Conservation (phyloP, 805 yeast genomes). For the Pichia heedii region DNA sequence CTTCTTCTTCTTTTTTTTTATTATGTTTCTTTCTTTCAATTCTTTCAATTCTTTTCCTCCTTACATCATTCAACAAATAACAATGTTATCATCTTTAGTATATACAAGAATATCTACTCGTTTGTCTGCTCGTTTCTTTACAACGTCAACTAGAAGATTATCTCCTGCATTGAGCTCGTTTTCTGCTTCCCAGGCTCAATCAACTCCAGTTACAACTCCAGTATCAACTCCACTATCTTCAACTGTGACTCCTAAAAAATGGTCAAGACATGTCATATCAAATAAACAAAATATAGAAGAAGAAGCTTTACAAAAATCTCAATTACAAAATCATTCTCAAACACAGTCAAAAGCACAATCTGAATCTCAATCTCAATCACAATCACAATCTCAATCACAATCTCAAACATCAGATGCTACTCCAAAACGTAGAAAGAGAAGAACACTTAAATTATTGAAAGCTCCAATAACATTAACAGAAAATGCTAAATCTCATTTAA, state of each 20-base stretch:
- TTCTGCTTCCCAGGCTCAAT: neutral
- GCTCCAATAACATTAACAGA: constrained; percentile 79
- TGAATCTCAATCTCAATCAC: constrained; percentile 1
- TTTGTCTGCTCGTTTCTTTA: no score
- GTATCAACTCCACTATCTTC: neutral
- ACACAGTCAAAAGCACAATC: constrained; percentile 1
- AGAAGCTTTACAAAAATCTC: no score
- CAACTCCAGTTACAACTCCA: no score
- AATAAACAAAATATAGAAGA: no score
- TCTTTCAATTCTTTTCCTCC: no score
- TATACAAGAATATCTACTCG: no score
- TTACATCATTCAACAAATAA: no score
- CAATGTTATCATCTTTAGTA: no score
- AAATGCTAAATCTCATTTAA: constrained; percentile 66
- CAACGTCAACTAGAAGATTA: no score
- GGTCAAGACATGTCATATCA: constrained; percentile 26
- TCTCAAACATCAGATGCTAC: constrained; percentile 6
- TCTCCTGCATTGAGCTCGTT: neutral
- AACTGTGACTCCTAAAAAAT: constrained; percentile 13
- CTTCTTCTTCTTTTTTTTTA: no score
- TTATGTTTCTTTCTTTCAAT: no score
- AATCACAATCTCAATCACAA: neutral
- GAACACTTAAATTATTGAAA: constrained; percentile 76
- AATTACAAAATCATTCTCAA: neutral
- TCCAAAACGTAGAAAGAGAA: constrained; percentile 31